These are phyloP conservation scores for Rhynchospora tenuis DNA, from an alignment of 176 grass and related monocot species.

Conservation along the genomic window DNA sequence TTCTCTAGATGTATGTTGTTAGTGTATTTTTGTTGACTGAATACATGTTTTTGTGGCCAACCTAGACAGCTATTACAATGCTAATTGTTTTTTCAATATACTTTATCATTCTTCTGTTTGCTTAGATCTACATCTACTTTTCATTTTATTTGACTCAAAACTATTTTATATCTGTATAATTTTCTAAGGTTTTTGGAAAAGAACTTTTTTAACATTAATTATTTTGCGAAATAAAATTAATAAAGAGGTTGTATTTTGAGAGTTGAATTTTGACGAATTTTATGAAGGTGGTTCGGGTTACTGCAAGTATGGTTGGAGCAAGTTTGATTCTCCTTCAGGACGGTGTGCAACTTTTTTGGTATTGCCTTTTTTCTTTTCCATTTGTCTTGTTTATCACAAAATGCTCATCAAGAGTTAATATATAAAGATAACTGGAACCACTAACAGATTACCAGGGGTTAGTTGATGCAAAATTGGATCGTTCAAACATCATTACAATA, in stretches of 20 bases:
- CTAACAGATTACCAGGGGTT: background rate
- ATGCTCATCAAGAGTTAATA: background rate
- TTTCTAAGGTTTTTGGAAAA: background rate
- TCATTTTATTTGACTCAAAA: no score
- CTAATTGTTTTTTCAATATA: background rate
- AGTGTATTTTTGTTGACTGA: slow-evolving; percentile 10
- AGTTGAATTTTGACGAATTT: background rate
- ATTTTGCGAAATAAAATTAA: background rate
- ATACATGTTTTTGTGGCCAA: background rate
- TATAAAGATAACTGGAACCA: background rate
- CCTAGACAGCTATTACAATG: background rate
- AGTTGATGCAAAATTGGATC: background rate
- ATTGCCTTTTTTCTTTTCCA: background rate
- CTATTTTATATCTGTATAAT: background rate
- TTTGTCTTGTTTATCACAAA: background rate
- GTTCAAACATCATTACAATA: background rate
- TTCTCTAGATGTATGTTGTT: background rate
- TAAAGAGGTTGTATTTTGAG: background rate
- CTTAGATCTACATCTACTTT: background rate
- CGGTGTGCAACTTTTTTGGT: slow-evolving; percentile 91
- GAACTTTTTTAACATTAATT: background rate
- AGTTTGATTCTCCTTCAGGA: slow-evolving; percentile 78
- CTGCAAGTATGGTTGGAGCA: slow-evolving; percentile 99
- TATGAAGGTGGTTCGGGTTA: slow-evolving; percentile 93
- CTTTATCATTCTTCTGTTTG: background rate